Conservation (phyloP, 768 basidiomycete genomes). For the Pulveroboletus ravenelii region DNA sequence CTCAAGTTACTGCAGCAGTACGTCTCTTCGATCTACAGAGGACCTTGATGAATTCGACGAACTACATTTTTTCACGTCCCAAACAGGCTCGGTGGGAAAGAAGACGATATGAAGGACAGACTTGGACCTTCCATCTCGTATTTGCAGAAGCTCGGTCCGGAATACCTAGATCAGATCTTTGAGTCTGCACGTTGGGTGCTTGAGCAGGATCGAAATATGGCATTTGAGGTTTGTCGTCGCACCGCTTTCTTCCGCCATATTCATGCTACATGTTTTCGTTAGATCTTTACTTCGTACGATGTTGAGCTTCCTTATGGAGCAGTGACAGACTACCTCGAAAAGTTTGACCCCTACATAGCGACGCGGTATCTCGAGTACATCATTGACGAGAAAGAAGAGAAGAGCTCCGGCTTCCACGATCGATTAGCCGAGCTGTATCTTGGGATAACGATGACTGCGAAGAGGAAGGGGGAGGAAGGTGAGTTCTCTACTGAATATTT, state of each 20-base stretch:
- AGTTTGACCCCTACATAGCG: constrained; percentile 63
- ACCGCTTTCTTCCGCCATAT: neutral
- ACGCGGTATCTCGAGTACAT: constrained; percentile 82
- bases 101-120: constrained; percentile 73
- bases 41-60: neutral
- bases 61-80: neutral
- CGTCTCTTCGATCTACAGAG: constrained; percentile 24
- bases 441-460: constrained; percentile 54
- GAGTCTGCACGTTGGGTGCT: constrained; percentile 86
- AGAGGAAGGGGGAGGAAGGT: constrained; percentile 58
- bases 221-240: constrained; percentile 54
- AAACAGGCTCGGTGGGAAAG: constrained; percentile 72
- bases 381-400: constrained; percentile 69
- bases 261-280: neutral
- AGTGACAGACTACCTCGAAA: constrained; percentile 76
- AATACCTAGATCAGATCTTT: constrained; percentile 79
- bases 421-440: constrained; percentile 87
- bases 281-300: constrained; percentile 97
- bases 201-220: constrained; percentile 64
- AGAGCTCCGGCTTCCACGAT: constrained; percentile 71
- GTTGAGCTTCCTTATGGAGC: constrained; percentile 77
- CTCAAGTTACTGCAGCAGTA: constrained; percentile 80
- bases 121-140: constrained; percentile 82
- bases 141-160: constrained; percentile 83
- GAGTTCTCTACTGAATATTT: constrained; percentile 15